These are phyloP conservation scores for Melocanna baccifera DNA, from an alignment of 176 grass and related monocot genomes.

Conservation along the genomic window DNA sequence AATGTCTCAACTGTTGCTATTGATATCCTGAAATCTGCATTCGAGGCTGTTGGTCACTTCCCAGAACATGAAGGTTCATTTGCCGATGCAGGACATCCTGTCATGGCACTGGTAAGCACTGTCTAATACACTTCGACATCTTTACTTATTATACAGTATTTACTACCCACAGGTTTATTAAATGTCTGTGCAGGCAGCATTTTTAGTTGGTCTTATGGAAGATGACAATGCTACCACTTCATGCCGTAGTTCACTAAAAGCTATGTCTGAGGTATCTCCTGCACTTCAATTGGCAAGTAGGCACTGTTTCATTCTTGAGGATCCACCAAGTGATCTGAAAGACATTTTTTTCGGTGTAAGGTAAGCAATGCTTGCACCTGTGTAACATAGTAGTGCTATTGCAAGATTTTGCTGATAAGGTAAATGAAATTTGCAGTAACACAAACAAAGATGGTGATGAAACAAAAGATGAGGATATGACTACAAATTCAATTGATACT, in stretches of 20 bases:
- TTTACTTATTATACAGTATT: conserved; percentile 13
- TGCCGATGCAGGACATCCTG: conserved; percentile 87
- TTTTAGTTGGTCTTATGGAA: conserved; percentile 75
- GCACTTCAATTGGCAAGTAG: conserved; percentile 83
- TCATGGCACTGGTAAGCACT: conserved; percentile 84
- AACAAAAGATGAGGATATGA: conserved; percentile 43
- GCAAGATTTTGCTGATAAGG: conserved; percentile 26
- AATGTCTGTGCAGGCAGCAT: conserved; percentile 72
- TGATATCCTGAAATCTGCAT: conserved; percentile 82
- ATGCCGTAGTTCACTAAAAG: conserved; percentile 83
- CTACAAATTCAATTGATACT: conserved; percentile 29
- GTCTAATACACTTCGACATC: background rate
- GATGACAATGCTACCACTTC: conserved; percentile 54
- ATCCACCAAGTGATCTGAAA: conserved; percentile 72
- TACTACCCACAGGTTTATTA: conserved; percentile 13
- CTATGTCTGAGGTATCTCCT: conserved; percentile 81
- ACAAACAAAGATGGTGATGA: conserved; percentile 46
- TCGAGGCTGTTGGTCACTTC: conserved; percentile 69
- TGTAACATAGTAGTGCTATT: conserved; percentile 8
- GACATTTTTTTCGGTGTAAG: conserved; percentile 41
- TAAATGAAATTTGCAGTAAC: conserved; percentile 46
- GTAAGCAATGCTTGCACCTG: conserved; percentile 38
- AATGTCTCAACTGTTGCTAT: conserved; percentile 55
- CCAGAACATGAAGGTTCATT: conserved; percentile 75
- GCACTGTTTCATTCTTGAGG: conserved; percentile 91